A percentile compares a stretch with the other conserved stretches of the same genome.
phyloP scores from a whole-genome alignment of 1,284 basidiomycete genomes.

The Cutaneotrichosporon daszewskae region DNA sequence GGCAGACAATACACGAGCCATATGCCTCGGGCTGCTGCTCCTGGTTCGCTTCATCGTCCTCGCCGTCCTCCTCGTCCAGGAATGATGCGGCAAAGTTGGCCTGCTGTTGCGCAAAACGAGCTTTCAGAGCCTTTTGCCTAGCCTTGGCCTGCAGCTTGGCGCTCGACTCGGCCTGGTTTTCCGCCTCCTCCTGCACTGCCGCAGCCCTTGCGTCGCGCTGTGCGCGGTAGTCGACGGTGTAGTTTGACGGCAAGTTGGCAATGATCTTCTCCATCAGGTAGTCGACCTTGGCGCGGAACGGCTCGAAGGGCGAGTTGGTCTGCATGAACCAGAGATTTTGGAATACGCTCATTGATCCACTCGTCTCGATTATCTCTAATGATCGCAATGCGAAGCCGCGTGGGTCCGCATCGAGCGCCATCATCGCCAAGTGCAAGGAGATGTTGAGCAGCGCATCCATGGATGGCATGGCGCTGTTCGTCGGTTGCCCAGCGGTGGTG shows the following conservation, averaged over 20 bases:
- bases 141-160: slow-evolving; percentile 28
- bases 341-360: slow-evolving; percentile 50
- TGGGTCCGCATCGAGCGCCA: slow-evolving; percentile 66
- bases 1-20: slow-evolving; percentile 95
- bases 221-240: slow-evolving; percentile 52
- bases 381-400: slow-evolving; percentile 59
- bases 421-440: slow-evolving; percentile 74
- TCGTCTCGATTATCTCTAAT: slow-evolving; percentile 53
- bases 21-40: slow-evolving; percentile 58
- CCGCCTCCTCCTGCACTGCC: slow-evolving; percentile 24
- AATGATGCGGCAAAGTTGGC: slow-evolving; percentile 58
- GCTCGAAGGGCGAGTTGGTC: slow-evolving; percentile 63
- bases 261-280: slow-evolving; percentile 73
- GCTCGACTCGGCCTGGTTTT: slow-evolving; percentile 54
- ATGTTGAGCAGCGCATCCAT: slow-evolving; percentile 68
- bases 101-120: slow-evolving; percentile 86
- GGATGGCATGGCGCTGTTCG: slow-evolving; percentile 25
- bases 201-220: slow-evolving; percentile 30
- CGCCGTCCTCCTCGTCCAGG: slow-evolving; percentile 51
- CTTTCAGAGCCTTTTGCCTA: slow-evolving; percentile 82
- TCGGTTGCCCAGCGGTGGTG: slow-evolving; percentile 13
- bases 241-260: slow-evolving; percentile 35
- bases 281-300: slow-evolving; percentile 62
- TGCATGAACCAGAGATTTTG: slow-evolving; percentile 67
- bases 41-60: slow-evolving; percentile 54